Percentiles rank a stretch among this genome's conserved stretches.
Conservation (phyloP, 2,329 filamentous ascomycete genomes). For the Coniella vitis region DNA sequence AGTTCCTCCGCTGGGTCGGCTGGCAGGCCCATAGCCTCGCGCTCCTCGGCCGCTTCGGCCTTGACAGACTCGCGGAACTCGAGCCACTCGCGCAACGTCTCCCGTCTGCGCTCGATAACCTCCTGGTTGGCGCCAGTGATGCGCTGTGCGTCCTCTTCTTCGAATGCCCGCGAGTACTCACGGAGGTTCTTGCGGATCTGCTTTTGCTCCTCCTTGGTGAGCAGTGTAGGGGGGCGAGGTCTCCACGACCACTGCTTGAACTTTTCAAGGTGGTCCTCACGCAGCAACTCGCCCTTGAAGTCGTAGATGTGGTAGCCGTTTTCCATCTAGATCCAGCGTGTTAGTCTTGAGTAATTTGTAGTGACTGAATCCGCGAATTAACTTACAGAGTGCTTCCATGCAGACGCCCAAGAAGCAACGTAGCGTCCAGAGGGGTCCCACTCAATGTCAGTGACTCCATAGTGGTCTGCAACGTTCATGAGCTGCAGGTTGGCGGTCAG, state of each 20-base stretch:
- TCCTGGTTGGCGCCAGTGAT: constrained; percentile 91
- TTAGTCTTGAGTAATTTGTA: constrained; percentile 8
- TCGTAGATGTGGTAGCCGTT: constrained; percentile 98
- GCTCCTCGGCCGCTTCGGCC: constrained; percentile 66
- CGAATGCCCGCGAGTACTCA: constrained; percentile 91
- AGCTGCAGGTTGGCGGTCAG: constrained; percentile 89
- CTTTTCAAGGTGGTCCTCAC: constrained; percentile 88
- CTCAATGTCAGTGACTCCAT: constrained; percentile 94
- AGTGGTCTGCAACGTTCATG: constrained; percentile 92
- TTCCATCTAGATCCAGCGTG: constrained; percentile 67
- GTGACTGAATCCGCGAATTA: neutral
- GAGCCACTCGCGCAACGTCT: constrained; percentile 80
- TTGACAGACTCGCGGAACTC: constrained; percentile 72
- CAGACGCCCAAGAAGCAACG: constrained; percentile 85
- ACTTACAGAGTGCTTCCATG: constrained; percentile 92
- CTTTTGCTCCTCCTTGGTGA: constrained; percentile 96
- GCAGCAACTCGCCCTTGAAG: constrained; percentile 82
- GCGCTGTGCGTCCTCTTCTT: constrained; percentile 89
- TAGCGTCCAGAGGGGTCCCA: constrained; percentile 97
- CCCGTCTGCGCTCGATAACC: constrained; percentile 80
- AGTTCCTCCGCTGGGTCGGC: constrained; percentile 57
- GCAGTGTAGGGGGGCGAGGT: constrained; percentile 81
- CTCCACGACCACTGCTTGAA: constrained; percentile 98
- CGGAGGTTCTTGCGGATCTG: constrained; percentile 95
- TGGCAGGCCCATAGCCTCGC: constrained; percentile 59